Percentiles rank a stretch among this genome's conserved stretches.
These are phyloP conservation scores for Isatis lusitanica DNA, from an alignment of 441 rosid genomes.

Conservation along the genomic window DNA sequence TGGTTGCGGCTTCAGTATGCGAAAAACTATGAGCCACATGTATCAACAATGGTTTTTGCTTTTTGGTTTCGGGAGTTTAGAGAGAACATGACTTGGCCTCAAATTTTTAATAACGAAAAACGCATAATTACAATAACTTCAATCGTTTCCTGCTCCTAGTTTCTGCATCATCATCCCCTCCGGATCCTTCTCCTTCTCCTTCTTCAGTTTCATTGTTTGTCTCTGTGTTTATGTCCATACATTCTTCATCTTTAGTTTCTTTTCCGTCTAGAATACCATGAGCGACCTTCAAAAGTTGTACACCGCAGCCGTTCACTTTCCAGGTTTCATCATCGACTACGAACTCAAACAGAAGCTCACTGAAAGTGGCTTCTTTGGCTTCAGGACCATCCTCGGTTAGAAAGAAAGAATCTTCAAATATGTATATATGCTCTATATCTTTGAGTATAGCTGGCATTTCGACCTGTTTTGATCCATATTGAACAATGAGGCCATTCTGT, in stretches of 20 bases:
- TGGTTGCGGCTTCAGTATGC: too few species aligned
- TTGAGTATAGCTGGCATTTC: background rate
- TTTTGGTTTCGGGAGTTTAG: background rate
- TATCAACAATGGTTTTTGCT: background rate
- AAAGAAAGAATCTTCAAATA: constrained; percentile 4
- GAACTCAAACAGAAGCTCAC: background rate
- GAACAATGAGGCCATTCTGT: background rate
- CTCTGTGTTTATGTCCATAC: background rate
- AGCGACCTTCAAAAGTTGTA: background rate
- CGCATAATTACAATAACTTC: background rate
- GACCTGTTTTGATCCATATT: background rate
- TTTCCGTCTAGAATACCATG: background rate
- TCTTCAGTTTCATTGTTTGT: background rate
- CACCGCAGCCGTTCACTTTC: background rate
- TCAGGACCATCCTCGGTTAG: background rate
- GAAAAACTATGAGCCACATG: background rate
- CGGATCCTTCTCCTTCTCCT: background rate
- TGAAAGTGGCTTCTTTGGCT: background rate
- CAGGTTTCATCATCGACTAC: background rate
- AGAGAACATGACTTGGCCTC: background rate
- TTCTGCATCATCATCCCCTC: background rate
- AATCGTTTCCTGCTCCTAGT: background rate
- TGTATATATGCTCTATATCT: background rate
- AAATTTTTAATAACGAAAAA: background rate
- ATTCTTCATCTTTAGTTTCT: background rate